Evolutionary conservation across 2,329 filamentous ascomycete species (phyloP).

Genomic region (Fragosphaeria purpurea): DNA sequence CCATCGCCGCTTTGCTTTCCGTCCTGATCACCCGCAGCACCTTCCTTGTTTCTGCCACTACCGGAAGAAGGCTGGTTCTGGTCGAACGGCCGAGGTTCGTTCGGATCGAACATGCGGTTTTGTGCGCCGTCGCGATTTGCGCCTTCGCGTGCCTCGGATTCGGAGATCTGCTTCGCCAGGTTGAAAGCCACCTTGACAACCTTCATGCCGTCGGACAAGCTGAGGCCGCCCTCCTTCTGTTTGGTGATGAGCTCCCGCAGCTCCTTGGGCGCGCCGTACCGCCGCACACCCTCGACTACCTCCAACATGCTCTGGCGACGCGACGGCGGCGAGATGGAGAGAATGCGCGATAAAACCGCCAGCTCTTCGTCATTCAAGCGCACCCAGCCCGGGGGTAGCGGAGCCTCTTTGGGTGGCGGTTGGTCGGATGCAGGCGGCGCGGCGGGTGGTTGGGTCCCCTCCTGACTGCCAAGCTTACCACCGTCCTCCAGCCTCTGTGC

Average conservation of each 20-base stretch:
- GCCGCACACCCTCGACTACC: slow-evolving; percentile 52
- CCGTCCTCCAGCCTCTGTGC: slow-evolving; percentile 1
- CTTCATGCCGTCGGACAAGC: slow-evolving; percentile 45
- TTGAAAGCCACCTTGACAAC: slow-evolving; percentile 46
- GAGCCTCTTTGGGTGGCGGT: slow-evolving; percentile 1
- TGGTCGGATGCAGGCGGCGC: not conserved
- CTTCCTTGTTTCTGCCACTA: slow-evolving; percentile 7
- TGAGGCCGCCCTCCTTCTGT: slow-evolving; percentile 42
- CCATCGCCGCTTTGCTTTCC: slow-evolving; percentile 16
- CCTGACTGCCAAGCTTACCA: slow-evolving; percentile 4
- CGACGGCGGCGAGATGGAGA: slow-evolving; percentile 52
- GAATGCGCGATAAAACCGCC: slow-evolving; percentile 46
- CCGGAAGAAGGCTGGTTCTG: slow-evolving; percentile 2
- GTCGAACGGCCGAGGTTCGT: slow-evolving; percentile 14
- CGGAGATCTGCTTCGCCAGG: slow-evolving; percentile 35
- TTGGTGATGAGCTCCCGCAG: slow-evolving; percentile 47
- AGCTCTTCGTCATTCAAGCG: slow-evolving; percentile 35
- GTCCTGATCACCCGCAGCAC: not conserved
- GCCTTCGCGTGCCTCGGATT: slow-evolving; percentile 14
- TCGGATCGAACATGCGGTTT: slow-evolving; percentile 16
- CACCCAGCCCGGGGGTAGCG: slow-evolving; percentile 37
- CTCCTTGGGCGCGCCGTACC: slow-evolving; percentile 60
- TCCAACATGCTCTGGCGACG: slow-evolving; percentile 50
- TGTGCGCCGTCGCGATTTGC: slow-evolving; percentile 5
- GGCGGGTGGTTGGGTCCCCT: not conserved